Conservation (phyloP, 768 basidiomycete species). For the Royoungia palumana region DNA sequence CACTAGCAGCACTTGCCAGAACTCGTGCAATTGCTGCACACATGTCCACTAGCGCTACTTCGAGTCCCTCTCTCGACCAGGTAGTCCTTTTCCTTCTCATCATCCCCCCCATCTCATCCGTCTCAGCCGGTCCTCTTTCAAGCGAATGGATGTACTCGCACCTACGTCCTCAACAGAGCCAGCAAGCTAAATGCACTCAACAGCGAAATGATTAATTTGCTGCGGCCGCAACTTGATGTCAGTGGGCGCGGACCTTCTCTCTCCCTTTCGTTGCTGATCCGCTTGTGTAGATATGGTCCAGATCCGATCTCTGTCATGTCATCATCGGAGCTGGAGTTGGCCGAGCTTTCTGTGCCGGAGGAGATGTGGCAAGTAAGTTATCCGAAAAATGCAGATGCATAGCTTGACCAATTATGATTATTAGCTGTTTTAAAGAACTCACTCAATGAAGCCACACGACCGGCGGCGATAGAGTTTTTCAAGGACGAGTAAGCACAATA, state of each 20-base stretch:
- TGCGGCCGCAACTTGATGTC: conserved; percentile 78
- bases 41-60: conserved; percentile 28
- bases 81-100: conserved; percentile 9
- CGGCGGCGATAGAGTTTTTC: conserved; percentile 82
- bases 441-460: conserved; percentile 47
- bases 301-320: conserved; percentile 64
- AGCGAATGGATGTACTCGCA: conserved; percentile 58
- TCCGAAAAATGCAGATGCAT: conserved; percentile 4
- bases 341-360: conserved; percentile 89
- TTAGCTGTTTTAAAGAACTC: conserved; percentile 59
- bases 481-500: conserved; percentile 68
- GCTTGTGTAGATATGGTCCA: conserved; percentile 62
- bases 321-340: conserved; percentile 71
- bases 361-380: conserved; percentile 82
- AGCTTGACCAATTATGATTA: neutral
- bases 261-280: conserved; percentile 6
- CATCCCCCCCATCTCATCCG: conserved; percentile 13
- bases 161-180: conserved; percentile 78
- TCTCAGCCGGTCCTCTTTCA: conserved; percentile 61
- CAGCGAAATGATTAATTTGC: conserved; percentile 66
- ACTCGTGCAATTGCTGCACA: conserved; percentile 33
- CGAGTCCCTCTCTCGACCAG: conserved; percentile 19
- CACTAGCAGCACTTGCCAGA: conserved; percentile 28
- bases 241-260: conserved; percentile 12
- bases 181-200: conserved; percentile 81